Evolutionary conservation across 139 green algal species (phyloP), one percentile per base, ranked within the genome.

Genomic region (Ettlia oleoabundans): DNA sequence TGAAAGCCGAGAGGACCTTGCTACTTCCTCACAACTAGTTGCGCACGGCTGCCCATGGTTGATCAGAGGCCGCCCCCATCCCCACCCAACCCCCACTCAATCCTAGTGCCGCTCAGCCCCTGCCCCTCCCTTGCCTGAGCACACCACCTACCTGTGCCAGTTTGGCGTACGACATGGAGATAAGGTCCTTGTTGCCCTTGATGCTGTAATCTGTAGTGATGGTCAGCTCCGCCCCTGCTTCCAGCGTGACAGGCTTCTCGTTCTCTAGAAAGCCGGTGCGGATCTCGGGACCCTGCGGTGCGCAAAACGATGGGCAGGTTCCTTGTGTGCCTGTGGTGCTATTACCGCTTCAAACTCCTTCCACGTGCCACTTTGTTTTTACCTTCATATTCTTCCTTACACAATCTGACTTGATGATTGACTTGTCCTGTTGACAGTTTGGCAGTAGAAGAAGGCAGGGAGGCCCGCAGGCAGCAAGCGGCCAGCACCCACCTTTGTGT

Each of bases 161-260:
- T 81, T 96, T 97, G 85, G 95, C 93, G 88, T 97, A 98, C 68
- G 89, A 95, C 90, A 98, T 95, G 41, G 96, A 88, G 74, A 99
- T 98, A 6, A 92, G 84, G 0, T 89, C 76, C 15, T 87, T 87
- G 73, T 98, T 92, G 15, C 97, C 97, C 38, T 94, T 89, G 33
- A 85, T 33, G 3, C 82, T 76, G 80, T 99, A 99, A 84, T 99
- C 96, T 19, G 96, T 98, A 41, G 96, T 98, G 80, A 98, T 91
- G 42, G 92, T 98, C 33, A 98, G 85, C 70, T 97, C 92, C 78
- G 95, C 81, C 32, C 94, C 94, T 41, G 70, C 74, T 3, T 86
- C 85, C 42, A 98, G 90, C 81, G 93, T 88, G 47, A 98, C 85
- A 0, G 94, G 93, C 87, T 96, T 90, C 85, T 93, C 95, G 65